Evolutionary conservation across 2,329 filamentous ascomycete genomes (phyloP).

Genomic region (Lachnellula arida): DNA sequence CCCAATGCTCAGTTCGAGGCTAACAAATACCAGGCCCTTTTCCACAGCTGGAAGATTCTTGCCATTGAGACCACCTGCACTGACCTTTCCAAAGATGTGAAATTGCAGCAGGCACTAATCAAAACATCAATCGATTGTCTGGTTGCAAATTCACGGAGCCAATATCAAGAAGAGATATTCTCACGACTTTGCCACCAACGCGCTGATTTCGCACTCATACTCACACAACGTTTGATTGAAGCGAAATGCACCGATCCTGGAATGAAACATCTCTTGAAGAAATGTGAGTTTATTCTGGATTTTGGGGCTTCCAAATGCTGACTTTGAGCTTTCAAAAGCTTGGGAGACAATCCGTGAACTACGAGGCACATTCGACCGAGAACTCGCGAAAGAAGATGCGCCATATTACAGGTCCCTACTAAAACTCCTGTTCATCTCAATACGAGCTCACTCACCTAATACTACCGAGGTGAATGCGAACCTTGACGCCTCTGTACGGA

Average conservation of each 20-base stretch:
- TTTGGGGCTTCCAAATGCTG: neutral
- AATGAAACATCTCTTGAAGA: conserved; percentile 42
- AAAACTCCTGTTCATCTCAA: conserved; percentile 76
- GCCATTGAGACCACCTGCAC: conserved; percentile 72
- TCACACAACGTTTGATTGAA: conserved; percentile 74
- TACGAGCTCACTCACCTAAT: conserved; percentile 55
- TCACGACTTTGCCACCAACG: conserved; percentile 69
- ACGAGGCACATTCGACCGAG: conserved; percentile 54
- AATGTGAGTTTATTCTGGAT: too few relatives aligned
- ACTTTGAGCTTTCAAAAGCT: conserved; percentile 41
- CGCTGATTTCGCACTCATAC: conserved; percentile 73
- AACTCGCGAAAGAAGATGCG: conserved; percentile 51
- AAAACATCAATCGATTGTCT: conserved; percentile 75
- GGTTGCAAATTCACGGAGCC: conserved; percentile 66
- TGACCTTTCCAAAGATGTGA: conserved; percentile 30
- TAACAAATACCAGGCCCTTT: conserved; percentile 56
- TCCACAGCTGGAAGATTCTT: conserved; percentile 86
- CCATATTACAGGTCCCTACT: conserved; percentile 79
- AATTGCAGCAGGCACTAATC: conserved; percentile 36
- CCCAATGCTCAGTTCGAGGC: neutral
- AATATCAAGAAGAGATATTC: conserved; percentile 77
- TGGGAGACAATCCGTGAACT: conserved; percentile 56
- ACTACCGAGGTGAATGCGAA: conserved; percentile 20
- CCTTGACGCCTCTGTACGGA: conserved; percentile 21
- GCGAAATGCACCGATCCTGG: conserved; percentile 44